Conservation (phyloP, 2,329 filamentous ascomycete genomes). For the Penicillium sp. region DNA sequence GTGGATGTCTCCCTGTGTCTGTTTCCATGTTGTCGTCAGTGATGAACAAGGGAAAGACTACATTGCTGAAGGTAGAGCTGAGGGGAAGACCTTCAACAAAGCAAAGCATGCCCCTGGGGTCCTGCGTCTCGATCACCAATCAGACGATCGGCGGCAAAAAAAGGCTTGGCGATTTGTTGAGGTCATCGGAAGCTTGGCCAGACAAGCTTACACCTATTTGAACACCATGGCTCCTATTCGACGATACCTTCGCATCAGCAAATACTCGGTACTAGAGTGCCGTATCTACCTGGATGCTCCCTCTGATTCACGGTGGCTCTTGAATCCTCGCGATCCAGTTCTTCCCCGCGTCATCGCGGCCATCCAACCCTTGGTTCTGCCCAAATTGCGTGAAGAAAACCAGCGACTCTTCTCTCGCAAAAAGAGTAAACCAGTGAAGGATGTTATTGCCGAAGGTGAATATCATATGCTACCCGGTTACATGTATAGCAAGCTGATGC, state of each 20-base stretch:
- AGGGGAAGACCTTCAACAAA: background rate
- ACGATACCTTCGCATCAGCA: conserved; percentile 86
- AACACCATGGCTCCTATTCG: conserved; percentile 81
- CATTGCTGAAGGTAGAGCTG: background rate
- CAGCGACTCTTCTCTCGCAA: conserved; percentile 63
- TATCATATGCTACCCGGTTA: background rate
- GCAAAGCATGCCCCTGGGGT: background rate
- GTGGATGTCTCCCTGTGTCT: background rate
- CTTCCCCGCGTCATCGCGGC: conserved; percentile 81
- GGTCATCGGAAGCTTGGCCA: conserved; percentile 4
- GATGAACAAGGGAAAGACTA: background rate
- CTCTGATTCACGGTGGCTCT: conserved; percentile 76
- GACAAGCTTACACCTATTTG: background rate
- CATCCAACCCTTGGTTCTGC: conserved; percentile 81
- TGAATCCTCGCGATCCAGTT: conserved; percentile 74
- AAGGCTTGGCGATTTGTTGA: conserved; percentile 17
- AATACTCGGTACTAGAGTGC: conserved; percentile 92
- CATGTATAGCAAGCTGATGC: conserved; percentile 69
- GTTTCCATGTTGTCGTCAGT: background rate
- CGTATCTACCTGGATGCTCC: conserved; percentile 96
- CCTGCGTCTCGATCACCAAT: conserved; percentile 19
- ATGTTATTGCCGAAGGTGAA: conserved; percentile 81
- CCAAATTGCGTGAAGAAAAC: conserved; percentile 87
- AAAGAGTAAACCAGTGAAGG: conserved; percentile 81
- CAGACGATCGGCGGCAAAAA: conserved; percentile 14